These are phyloP conservation scores for Micractinium sp. DNA, from an alignment of 139 green algal species.

Conservation along the genomic window DNA sequence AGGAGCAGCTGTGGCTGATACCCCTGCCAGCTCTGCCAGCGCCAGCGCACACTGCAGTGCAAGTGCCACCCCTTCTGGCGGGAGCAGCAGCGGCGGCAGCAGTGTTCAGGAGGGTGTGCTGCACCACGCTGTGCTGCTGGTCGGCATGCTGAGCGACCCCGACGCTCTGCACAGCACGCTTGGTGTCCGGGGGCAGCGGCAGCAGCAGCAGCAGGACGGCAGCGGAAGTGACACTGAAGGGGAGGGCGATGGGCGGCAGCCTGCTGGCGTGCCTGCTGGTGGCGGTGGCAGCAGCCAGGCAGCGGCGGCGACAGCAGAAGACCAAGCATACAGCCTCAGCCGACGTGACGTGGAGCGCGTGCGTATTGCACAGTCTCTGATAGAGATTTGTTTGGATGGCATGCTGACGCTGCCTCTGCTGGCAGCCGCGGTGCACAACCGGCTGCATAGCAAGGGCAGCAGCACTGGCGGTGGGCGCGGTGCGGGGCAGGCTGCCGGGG, in stretches of 20 bases:
- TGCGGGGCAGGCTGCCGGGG: neutral
- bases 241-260: too few relatives aligned
- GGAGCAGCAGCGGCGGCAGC: neutral
- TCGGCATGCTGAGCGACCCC: slow-evolving; percentile 9
- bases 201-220: neutral
- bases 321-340: neutral
- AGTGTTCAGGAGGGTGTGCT: neutral
- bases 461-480: neutral
- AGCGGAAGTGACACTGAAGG: neutral
- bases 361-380: neutral
- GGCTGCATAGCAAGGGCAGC: slow-evolving; percentile 26
- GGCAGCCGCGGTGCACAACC: slow-evolving; percentile 6
- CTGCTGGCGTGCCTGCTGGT: neutral
- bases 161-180: slow-evolving; percentile 23
- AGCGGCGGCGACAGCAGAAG: neutral
- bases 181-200: neutral
- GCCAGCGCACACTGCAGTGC: too few relatives aligned
- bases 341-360: neutral
- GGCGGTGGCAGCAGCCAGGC: neutral
- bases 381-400: slow-evolving; percentile 27
- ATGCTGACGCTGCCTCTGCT: slow-evolving; percentile 14
- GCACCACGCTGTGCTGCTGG: slow-evolving; percentile 20
- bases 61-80: neutral
- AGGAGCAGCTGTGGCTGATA: neutral
- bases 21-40: neutral